These are phyloP conservation scores for Pseudoscleropodium purum DNA, from an alignment of 225 moss, liverwort and hornwort genomes.

Conservation along the genomic window DNA sequence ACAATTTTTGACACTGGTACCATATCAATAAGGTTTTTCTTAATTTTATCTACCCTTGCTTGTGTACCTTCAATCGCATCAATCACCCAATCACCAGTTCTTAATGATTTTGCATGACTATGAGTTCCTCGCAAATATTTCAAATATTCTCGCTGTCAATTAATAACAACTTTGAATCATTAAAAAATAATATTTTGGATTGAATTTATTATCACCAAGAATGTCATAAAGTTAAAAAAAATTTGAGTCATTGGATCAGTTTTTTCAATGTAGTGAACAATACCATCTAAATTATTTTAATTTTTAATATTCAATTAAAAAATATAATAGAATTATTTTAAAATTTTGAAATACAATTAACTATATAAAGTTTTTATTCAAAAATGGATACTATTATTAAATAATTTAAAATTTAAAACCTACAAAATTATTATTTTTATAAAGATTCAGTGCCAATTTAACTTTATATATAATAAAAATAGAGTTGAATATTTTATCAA, in stretches of 20 bases:
- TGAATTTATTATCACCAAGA: background rate
- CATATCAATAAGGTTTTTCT: slow-evolving; percentile 40
- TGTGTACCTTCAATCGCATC: slow-evolving; percentile 64
- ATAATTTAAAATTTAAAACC: background rate
- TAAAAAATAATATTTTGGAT: background rate
- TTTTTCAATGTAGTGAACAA: no score
- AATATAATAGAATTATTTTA: background rate
- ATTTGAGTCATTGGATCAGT: background rate
- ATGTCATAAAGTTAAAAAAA: background rate
- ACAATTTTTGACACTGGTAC: slow-evolving; percentile 37
- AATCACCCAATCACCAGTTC: slow-evolving; percentile 79
- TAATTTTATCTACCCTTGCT: slow-evolving; percentile 40
- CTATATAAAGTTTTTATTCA: no score
- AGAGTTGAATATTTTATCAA: no score
- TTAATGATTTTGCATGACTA: slow-evolving; percentile 32
- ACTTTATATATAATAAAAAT: background rate
- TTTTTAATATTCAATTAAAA: background rate
- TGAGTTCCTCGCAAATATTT: slow-evolving; percentile 65
- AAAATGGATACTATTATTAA: no score
- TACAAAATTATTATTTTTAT: background rate
- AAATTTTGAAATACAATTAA: fast-evolving
- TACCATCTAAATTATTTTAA: background rate
- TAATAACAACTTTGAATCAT: background rate
- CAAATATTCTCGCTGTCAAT: slow-evolving; percentile 58
- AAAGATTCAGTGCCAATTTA: background rate